Base-by-base conservation (phyloP, 2,329 filamentous ascomycete genomes). In the Colletotrichum paranaense region DNA sequence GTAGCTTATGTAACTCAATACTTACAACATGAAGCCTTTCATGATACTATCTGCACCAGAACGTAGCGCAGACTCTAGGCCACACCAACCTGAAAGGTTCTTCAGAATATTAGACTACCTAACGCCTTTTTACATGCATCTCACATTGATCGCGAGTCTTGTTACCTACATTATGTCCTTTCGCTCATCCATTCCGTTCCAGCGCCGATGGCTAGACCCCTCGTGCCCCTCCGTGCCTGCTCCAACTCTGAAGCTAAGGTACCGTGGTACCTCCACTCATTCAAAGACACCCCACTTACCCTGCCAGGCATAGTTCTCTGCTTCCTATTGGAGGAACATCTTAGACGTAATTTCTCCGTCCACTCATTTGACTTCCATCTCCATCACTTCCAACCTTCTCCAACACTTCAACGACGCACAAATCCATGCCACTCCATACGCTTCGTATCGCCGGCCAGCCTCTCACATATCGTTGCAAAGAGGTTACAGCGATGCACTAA, bases 321-420 rank as follows among this genome's bases (percentile, higher is more conserved):
- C 4, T 12, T 56, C 12, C 24, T 16, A 72, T 74, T 74, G 72
- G 72, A 12, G 72, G 72, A 74, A 74, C 3, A 72, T 67, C n/a
- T 53, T 16, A 4, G 24, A 42, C 5, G 9, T 14, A 59, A 5
- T 72, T 74, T 62, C 38, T 72, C 72, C 72, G 72, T 72, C 68
- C 72, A 74, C 63, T 72, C 26, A 12, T 2, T 4, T 26, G 19
- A 57, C 38, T 53, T 38, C 67, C 55, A 65, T 60, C 60, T 69
- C 55, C 70, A 65, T 62, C 55, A 30, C 26, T 55, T 57, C 46
- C 19, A 6, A 56, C 55, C 55, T 63, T 57, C 22, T 32, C 35
- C 66, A 49, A 69, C 28, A 12, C 38, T 28, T 42, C 26, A 42
- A 35, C 35, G 60, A 22, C n/a, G 55, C 57, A 4, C 46, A 49